Conservation (phyloP, 164 flowering plant genomes). For the Protea cynaroides region DNA sequence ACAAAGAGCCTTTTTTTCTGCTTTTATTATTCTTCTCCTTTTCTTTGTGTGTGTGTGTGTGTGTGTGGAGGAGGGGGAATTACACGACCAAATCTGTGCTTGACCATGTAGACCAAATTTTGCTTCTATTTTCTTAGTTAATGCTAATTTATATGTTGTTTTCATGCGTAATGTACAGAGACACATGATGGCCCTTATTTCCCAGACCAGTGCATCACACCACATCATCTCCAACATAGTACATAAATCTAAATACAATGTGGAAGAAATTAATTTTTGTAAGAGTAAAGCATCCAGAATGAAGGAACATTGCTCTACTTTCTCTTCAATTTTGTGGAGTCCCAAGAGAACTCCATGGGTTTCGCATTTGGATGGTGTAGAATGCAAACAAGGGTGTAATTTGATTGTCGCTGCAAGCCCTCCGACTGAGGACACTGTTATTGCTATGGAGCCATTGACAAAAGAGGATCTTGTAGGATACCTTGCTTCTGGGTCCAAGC, state of each 20-base stretch:
- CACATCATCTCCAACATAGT: conserved; percentile 18
- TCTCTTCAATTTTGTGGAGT: conserved; percentile 25
- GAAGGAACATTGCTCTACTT: conserved; percentile 20
- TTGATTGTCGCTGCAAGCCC: conserved; percentile 87
- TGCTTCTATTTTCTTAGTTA: neutral
- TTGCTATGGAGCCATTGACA: conserved; percentile 80
- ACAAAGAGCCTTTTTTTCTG: too few species aligned
- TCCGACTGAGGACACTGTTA: conserved; percentile 80
- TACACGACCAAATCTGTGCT: too few species aligned
- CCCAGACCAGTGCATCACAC: conserved; percentile 26
- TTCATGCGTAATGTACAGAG: conserved; percentile 12
- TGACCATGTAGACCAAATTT: neutral
- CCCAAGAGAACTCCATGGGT: conserved; percentile 12
- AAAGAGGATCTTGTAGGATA: conserved; percentile 86
- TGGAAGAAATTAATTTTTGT: conserved; percentile 8
- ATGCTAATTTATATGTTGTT: conserved; percentile 6
- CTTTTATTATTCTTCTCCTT: too few species aligned
- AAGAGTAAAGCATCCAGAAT: conserved; percentile 15
- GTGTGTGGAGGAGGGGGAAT: too few species aligned
- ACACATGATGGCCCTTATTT: conserved; percentile 34
- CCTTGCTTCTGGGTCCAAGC: conserved; percentile 97
- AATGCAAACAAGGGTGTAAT: conserved; percentile 26
- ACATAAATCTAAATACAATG: conserved; percentile 16
- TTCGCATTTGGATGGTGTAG: conserved; percentile 14
- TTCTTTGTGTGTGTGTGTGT: too few species aligned